phyloP scores from a whole-genome alignment of 1,284 basidiomycete genomes.

The Ceratobasidium sp. region DNA sequence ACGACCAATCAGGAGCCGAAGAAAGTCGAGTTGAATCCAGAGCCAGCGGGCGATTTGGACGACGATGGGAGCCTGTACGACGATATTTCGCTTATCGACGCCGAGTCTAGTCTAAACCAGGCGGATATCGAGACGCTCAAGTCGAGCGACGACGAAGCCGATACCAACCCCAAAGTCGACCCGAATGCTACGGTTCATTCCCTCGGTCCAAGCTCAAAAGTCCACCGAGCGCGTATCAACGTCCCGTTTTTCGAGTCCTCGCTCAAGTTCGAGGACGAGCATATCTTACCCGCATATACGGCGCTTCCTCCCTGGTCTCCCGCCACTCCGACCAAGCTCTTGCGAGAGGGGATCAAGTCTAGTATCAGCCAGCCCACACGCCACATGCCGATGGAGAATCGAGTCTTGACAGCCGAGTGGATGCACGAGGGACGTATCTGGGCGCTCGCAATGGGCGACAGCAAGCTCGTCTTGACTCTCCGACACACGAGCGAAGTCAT shows the following conservation, averaged over 20 bases:
- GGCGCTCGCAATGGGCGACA: constrained; percentile 19
- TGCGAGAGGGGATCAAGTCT: neutral
- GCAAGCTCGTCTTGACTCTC: constrained; percentile 29
- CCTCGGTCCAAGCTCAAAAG: neutral
- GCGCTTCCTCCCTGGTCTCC: constrained; percentile 3
- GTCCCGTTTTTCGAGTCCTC: constrained; percentile 17
- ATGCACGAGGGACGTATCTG: constrained; percentile 38
- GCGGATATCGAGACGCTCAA: constrained; percentile 43
- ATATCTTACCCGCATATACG: constrained; percentile 14
- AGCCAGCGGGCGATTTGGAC: neutral
- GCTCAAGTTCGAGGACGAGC: constrained; percentile 12
- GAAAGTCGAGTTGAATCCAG: neutral
- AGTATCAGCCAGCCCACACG: neutral
- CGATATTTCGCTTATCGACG: constrained; percentile 27
- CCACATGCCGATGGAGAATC: constrained; percentile 24
- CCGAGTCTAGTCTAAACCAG: constrained; percentile 17
- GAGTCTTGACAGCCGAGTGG: constrained; percentile 35
- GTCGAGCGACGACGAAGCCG: constrained; percentile 20
- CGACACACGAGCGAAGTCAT: constrained; percentile 21
- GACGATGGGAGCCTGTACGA: constrained; percentile 38
- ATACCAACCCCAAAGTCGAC: neutral
- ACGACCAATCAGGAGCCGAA: neutral
- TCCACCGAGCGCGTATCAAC: constrained; percentile 29
- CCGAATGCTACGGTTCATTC: neutral
- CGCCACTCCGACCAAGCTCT: neutral